Evolutionary conservation across 768 basidiomycete genomes (phyloP), one percentile per base, ranked within the genome.

Genomic region (Hygrophoropsis aurantiaca): DNA sequence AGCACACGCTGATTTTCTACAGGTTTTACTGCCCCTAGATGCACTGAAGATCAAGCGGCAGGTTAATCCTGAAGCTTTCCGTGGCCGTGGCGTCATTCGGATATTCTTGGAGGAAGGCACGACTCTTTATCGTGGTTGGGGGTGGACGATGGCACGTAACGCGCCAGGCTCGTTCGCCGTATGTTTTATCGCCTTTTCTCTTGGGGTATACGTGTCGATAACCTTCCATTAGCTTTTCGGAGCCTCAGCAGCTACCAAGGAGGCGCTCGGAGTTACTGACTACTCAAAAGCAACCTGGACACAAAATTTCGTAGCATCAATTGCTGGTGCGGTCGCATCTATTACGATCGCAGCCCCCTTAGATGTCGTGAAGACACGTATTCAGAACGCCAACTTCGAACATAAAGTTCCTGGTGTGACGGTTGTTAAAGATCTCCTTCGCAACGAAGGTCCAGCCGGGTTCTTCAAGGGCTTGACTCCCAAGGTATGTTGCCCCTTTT

Each of bases 21-120:
- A 86, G 85, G 83, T 95, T 26, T 84, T 99, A n/a, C 82, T 99
- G 27, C 95, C 95, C 2, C 79, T 98, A 5, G 95, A 99, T 62
- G 94, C 83, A 19, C 84, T 99, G 64, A 99, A 99, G 72, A 98
- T 99, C 70, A 97, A 97, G 74, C 87, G 94, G 43, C 95, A 99
- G 73, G 90, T 89, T 46, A 99, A 99, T 72, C 95, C 95, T 1
- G 97, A 97, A 59, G 95, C 95, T 1, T 93, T 99, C 82, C 88
- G 91, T 27, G 94, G 94, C 30, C 90, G 95, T 20, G 93, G 94
- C 16, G 78, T 94, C 56, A 53, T 97, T 46, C 86, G 87, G 44
- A 92, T 99, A 57, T 81, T 99, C 67, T 67, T 82, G 62, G 94
- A 99, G 56, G 95, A 98, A 64, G 92, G 94, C 47, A 81, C 88